Percentiles rank a stretch among this genome's conserved stretches.
Evolutionary conservation across 495 filamentous ascomycete genomes (phyloP).

Genomic region (Tirmania nivea): DNA sequence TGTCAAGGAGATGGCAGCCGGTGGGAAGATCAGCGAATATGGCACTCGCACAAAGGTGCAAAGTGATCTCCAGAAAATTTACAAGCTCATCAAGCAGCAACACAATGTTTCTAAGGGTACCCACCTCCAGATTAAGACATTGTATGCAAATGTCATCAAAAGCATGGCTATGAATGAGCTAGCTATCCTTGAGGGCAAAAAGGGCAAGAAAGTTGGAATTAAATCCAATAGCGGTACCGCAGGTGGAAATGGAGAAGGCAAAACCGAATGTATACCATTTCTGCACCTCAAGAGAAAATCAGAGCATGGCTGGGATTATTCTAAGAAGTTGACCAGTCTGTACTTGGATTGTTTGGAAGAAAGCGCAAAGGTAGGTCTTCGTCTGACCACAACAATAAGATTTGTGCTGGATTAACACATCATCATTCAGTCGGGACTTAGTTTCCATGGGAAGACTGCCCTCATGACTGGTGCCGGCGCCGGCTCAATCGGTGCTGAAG

Average conservation of each 20-base stretch:
- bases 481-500: constrained; percentile 95
- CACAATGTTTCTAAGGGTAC: constrained; percentile 88
- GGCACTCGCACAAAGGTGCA: constrained; percentile 96
- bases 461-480: constrained; percentile 97
- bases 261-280: constrained; percentile 85
- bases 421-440: constrained; percentile 41
- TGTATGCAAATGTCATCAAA: constrained; percentile 83
- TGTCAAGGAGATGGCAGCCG: constrained; percentile 94
- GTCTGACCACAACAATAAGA: too few species aligned
- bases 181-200: constrained; percentile 63
- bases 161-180: constrained; percentile 91
- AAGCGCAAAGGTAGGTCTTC: constrained; percentile 37
- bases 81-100: constrained; percentile 93
- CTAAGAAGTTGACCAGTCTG: constrained; percentile 81
- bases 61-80: constrained; percentile 78
- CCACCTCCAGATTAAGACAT: constrained; percentile 77
- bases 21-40: constrained; percentile 94
- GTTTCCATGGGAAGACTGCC: constrained; percentile 84
- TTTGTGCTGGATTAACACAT: too few species aligned
- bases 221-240: constrained; percentile 2
- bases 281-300: constrained; percentile 89
- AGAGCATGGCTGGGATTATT: constrained; percentile 94
- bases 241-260: constrained; percentile 15
- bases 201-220: constrained; percentile 36
- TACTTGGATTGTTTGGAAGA: constrained; percentile 83